Evolutionary conservation across 2,329 filamentous ascomycete species (phyloP), one percentile per base, ranked within the genome.

Genomic region (Periglandula ipomoeae): DNA sequence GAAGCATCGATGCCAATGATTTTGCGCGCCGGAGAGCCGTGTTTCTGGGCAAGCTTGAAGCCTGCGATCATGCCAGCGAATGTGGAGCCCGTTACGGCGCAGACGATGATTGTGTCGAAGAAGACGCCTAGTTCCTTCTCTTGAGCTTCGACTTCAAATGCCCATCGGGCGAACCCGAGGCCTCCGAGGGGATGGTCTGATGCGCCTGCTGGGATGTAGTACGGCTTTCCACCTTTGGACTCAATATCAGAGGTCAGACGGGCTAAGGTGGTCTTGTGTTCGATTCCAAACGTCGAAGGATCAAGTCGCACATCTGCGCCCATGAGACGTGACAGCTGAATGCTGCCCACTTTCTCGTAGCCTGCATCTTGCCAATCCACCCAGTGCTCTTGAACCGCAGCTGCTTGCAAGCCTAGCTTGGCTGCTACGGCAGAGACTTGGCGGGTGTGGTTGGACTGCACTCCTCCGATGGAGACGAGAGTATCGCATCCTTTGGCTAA

Each of bases 31-130:
- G 59, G 68, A 41, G 69, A 64, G 48, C 71, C 67, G 54, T 58
- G 54, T 56, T 66, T 65, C 64, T 84, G 71, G 2, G 75, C 67
- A 22, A 85, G 68, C 67, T 85, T 85, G 63, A 87, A 86, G 0
- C 85, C 85, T 0, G 83, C 84, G 8, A 88, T 72, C 72, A 88
- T 84, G 8, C 85, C 85, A 1, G 79, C 84, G 60, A 85, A 74
- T 1, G 84, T 87, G 5, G 76, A 81, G 4, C 84, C 85, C 0
- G 84, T 87, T 2, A 87, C 84, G 17, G 80, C 81, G 60, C 83
- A 87, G 8, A 85, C 84, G 47, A 87, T 65, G 7, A 87, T 59
- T 1, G 76, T 81, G 57, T 85, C 81, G 61, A 85, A 87, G 62
- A 83, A 83, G 10, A 85, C 58, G 0, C 79, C 81, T 23, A 79